These are phyloP conservation scores for Candida namnaoensis DNA, from an alignment of 805 yeast genomes.

Conservation along the genomic window DNA sequence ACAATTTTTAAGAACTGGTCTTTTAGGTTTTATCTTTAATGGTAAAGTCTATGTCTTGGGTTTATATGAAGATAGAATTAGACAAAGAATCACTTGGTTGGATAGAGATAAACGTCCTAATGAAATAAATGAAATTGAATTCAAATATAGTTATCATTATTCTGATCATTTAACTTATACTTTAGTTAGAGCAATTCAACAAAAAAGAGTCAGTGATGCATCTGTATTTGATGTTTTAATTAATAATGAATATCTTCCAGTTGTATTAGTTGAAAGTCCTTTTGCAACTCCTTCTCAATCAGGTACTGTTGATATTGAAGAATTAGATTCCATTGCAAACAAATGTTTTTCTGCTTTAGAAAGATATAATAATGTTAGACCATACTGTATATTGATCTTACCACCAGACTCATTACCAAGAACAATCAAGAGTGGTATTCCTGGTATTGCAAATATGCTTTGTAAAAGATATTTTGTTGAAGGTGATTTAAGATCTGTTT, in stretches of 20 bases:
- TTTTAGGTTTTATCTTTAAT: conserved; percentile 79
- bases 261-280: conserved; percentile 74
- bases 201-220: conserved; percentile 73
- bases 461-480: conserved; percentile 69
- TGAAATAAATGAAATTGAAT: neutral
- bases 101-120: conserved; percentile 31
- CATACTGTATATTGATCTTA: conserved; percentile 75
- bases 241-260: conserved; percentile 70
- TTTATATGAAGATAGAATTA: conserved; percentile 81
- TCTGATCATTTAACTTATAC: conserved; percentile 83
- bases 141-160: conserved; percentile 58
- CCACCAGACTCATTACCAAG: conserved; percentile 79
- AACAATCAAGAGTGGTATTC: conserved; percentile 74
- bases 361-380: conserved; percentile 62
- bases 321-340: conserved; percentile 40
- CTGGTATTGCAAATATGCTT: conserved; percentile 87
- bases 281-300: conserved; percentile 28
- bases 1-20: conserved; percentile 84
- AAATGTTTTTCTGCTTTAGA: conserved; percentile 36
- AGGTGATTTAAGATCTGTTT: conserved; percentile 73
- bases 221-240: conserved; percentile 82
- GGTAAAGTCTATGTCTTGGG: conserved; percentile 89
- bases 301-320: conserved; percentile 24
- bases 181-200: conserved; percentile 60
- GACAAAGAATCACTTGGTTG: conserved; percentile 65